Evolutionary conservation across 2,329 filamentous ascomycete species (phyloP).

Genomic region (Alternaria sp.): DNA sequence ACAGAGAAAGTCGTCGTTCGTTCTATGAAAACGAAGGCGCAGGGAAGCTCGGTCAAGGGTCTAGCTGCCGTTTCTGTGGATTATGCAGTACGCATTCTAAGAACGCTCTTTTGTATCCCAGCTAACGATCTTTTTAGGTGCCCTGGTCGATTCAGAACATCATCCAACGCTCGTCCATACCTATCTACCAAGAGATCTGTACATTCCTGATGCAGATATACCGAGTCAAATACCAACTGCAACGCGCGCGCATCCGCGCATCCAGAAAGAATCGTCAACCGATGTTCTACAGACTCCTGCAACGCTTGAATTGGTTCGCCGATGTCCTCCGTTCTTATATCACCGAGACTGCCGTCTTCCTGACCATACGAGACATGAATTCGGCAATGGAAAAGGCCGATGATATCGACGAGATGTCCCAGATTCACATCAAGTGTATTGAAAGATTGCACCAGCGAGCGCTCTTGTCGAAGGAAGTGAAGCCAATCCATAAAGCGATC

Average conservation of each 20-base stretch:
- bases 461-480: slow-evolving; percentile 71
- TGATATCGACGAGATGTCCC: slow-evolving; percentile 83
- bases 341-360: slow-evolving; percentile 72
- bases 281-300: slow-evolving; percentile 63
- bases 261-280: neutral
- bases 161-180: slow-evolving; percentile 68
- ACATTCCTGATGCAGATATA: slow-evolving; percentile 79
- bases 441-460: slow-evolving; percentile 69
- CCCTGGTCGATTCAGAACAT: slow-evolving; percentile 73
- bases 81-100: slow-evolving; percentile 66
- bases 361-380: slow-evolving; percentile 64
- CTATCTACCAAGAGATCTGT: slow-evolving; percentile 74
- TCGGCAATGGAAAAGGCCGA: slow-evolving; percentile 64
- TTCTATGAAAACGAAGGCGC: slow-evolving; percentile 54
- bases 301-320: slow-evolving; percentile 78
- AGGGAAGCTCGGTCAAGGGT: slow-evolving; percentile 65
- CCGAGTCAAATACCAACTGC: slow-evolving; percentile 71
- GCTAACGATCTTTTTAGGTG: slow-evolving; percentile 27
- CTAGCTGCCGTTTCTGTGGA: slow-evolving; percentile 69
- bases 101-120: neutral
- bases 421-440: slow-evolving; percentile 69
- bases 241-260: slow-evolving; percentile 51
- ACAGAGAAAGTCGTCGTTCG: slow-evolving; percentile 67
- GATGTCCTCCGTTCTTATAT: slow-evolving; percentile 78
- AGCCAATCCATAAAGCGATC: slow-evolving; percentile 73